Evolutionary conservation across 495 filamentous ascomycete genomes (phyloP).

Genomic region (Lentithecium fluviatile): DNA sequence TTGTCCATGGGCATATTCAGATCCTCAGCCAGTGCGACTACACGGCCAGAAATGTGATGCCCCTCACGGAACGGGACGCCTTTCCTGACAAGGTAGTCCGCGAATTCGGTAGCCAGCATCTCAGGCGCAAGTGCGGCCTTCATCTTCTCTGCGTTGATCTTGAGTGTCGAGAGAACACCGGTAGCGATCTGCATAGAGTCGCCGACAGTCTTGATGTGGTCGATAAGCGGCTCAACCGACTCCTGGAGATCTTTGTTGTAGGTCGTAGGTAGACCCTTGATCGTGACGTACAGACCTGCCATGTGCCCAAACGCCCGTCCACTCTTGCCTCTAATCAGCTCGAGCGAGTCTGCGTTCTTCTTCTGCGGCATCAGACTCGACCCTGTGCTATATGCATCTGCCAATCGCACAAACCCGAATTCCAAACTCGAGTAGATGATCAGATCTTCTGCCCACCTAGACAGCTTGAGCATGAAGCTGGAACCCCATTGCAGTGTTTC

Average conservation of each 20-base stretch:
- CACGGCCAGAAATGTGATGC: slow-evolving; percentile 83
- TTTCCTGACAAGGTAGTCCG: slow-evolving; percentile 89
- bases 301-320: slow-evolving; percentile 85
- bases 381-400: slow-evolving; percentile 84
- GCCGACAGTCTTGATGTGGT: slow-evolving; percentile 80
- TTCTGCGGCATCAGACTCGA: slow-evolving; percentile 92
- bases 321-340: slow-evolving; percentile 83
- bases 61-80: slow-evolving; percentile 80
- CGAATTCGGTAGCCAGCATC: slow-evolving; percentile 64
- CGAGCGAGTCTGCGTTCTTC: slow-evolving; percentile 77
- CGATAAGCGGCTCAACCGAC: slow-evolving; percentile 81
- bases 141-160: slow-evolving; percentile 73
- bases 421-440: slow-evolving; percentile 84
- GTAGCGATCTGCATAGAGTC: slow-evolving; percentile 87
- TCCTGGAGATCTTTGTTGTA: slow-evolving; percentile 98
- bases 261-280: slow-evolving; percentile 84
- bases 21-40: slow-evolving; percentile 74
- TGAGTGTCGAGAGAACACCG: slow-evolving; percentile 67
- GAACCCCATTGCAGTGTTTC: slow-evolving; percentile 89
- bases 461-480: slow-evolving; percentile 83
- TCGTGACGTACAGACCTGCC: slow-evolving; percentile 81
- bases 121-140: slow-evolving; percentile 67
- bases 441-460: slow-evolving; percentile 83
- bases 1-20: slow-evolving; percentile 72
- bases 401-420: slow-evolving; percentile 78